Conservation (phyloP, 108 stramenopile species). For the Seminavis robusta region DNA sequence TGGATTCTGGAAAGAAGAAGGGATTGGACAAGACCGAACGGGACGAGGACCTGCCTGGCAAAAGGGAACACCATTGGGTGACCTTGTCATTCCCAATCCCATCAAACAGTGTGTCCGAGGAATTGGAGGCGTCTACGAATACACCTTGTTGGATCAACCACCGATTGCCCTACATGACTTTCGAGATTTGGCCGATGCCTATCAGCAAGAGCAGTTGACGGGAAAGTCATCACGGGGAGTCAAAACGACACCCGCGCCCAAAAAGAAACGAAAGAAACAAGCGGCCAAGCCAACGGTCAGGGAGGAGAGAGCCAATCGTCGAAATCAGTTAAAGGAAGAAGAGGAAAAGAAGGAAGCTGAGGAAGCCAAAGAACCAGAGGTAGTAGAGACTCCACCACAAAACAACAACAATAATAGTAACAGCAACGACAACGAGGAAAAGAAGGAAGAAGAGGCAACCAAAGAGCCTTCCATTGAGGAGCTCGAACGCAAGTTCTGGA, state of each 20-base stretch:
- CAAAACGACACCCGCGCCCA: too few species aligned
- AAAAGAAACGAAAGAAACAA: too few species aligned
- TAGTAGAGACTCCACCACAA: not conserved
- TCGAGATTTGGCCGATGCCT: conserved; percentile 72
- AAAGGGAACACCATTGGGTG: conserved; percentile 69
- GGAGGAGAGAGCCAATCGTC: too few species aligned
- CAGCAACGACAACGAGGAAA: not conserved
- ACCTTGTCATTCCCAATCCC: conserved; percentile 59
- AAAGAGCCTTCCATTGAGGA: conserved; percentile 66
- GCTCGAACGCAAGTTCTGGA: conserved; percentile 89
- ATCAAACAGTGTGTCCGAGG: conserved; percentile 76
- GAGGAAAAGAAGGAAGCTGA: conserved; percentile 4
- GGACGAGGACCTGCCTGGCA: conserved; percentile 77
- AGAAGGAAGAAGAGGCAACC: not conserved
- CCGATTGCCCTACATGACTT: conserved; percentile 59
- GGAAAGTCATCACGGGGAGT: conserved; percentile 11
- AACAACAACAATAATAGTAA: not conserved
- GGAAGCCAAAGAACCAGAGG: conserved; percentile 2
- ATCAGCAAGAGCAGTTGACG: conserved; percentile 62
- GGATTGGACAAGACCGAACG: conserved; percentile 53
- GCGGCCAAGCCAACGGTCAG: too few species aligned
- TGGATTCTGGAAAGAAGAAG: conserved; percentile 54
- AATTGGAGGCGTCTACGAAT: conserved; percentile 85
- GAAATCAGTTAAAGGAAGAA: not conserved
- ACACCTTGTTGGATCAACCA: conserved; percentile 64